Base-by-base conservation (phyloP, 1,139 yeast genomes). In the Geotrichum restrictum region DNA sequence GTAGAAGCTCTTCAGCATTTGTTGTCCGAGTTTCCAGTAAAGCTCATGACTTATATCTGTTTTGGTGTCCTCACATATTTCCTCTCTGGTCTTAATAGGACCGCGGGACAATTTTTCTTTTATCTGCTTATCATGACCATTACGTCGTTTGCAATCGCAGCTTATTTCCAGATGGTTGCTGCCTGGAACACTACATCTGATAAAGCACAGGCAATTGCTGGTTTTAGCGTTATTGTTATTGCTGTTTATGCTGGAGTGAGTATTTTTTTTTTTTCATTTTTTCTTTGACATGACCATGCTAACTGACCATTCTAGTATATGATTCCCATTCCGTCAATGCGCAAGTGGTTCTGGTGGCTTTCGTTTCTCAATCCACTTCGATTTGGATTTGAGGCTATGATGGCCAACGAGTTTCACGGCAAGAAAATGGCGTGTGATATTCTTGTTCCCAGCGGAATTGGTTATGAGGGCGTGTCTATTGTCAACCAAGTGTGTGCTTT, bases 171-270 rank as follows among this genome's bases (percentile, higher is more conserved):
- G 62, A 69, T 80, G 50, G 74, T 82, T 62, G 84, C 86, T 45
- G 77, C 83, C 19, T 64, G 76, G 36, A 73, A 81, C 29, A 77
- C 73, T 33, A 74, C 79, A 43, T 72, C 79, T 56, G 75, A 78
- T 13, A 74, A 77, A 52, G 86, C 86, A 14, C 78, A 79, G 70
- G 79, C 83, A 38, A 70, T 81, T 44, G 82, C 83, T 55, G 79
- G 83, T 56, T 65, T 79, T 51, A 70, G 74, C 59, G 74, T 74
- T 71, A 58, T 63, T 61, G 14, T 65, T 61, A 49, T 60, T 62
- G 49, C 66, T 69, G 48, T 72, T 69, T 56, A 60, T 68, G 34
- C 57, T 37, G 56, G 53, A 48, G 47, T 43, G 32, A 32, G 47
- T 16, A 14, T 31, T 11, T 31, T 21, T 43, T 21, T 69, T 76